Evolutionary conservation across 108 stramenopile species (phyloP).

Genomic region (Skeletonema grethae): DNA sequence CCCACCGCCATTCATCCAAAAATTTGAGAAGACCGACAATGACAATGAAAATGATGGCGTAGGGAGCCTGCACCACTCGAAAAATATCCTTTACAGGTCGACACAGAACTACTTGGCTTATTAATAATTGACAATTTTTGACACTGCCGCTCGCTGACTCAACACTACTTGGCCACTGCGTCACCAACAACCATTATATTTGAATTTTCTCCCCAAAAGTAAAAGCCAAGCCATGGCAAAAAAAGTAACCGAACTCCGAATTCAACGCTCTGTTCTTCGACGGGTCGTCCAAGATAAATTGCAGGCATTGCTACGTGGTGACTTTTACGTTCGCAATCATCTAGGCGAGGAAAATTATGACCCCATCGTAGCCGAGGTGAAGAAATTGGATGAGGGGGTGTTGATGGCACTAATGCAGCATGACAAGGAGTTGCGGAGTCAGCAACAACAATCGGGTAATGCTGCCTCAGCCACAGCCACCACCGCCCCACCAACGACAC

Average conservation of each 20-base stretch:
- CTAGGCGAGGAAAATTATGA: constrained; percentile 44
- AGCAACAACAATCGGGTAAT: not conserved
- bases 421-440: not conserved
- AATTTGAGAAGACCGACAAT: too few species aligned
- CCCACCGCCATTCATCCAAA: too few species aligned
- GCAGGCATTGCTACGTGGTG: constrained; percentile 32
- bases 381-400: not conserved
- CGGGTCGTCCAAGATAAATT: constrained; percentile 34
- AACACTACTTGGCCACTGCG: not conserved
- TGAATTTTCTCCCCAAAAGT: too few species aligned
- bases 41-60: too few species aligned
- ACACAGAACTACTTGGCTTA: too few species aligned
- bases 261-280: constrained; percentile 38
- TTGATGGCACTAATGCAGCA: not conserved
- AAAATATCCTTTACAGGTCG: too few species aligned
- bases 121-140: too few species aligned
- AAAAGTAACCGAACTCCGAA: constrained; percentile 11
- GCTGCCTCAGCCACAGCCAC: not conserved
- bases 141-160: not conserved
- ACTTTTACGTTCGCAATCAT: constrained; percentile 48
- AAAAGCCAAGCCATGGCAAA: not conserved
- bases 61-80: too few species aligned
- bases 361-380: constrained; percentile 31
- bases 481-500: constrained; percentile 10
- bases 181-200: not conserved